Conservation (phyloP, 495 filamentous ascomycete genomes). For the Margaritispora aquatica region DNA sequence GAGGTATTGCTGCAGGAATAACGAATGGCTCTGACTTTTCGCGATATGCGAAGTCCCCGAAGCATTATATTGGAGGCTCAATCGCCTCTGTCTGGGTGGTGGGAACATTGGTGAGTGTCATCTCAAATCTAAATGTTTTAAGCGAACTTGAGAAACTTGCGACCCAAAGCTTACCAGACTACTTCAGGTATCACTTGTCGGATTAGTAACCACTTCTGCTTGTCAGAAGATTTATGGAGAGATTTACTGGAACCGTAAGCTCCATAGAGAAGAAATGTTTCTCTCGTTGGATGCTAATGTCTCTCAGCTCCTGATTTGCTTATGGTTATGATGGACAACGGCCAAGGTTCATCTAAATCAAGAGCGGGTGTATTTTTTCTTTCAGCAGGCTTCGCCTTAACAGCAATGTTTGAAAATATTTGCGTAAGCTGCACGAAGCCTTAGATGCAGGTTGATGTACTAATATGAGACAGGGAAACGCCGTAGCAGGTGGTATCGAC, state of each 20-base stretch:
- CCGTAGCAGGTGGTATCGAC: slow-evolving; percentile 23
- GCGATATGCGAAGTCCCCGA: slow-evolving; percentile 25
- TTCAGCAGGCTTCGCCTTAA: slow-evolving; percentile 13
- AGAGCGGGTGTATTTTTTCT: neutral
- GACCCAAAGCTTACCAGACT: neutral
- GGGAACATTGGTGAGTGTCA: slow-evolving; percentile 5
- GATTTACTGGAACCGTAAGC: slow-evolving; percentile 70
- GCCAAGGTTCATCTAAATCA: neutral
- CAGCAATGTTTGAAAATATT: slow-evolving; percentile 18
- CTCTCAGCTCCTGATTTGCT: slow-evolving; percentile 19
- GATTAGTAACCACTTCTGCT: slow-evolving; percentile 46
- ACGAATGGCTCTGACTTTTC: slow-evolving; percentile 37
- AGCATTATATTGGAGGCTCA: slow-evolving; percentile 29
- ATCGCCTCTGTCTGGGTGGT: slow-evolving; percentile 25
- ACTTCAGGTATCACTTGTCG: slow-evolving; percentile 27
- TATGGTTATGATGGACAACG: neutral
- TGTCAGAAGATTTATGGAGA: slow-evolving; percentile 49
- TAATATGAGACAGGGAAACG: slow-evolving; percentile 23
- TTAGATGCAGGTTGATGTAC: neutral
- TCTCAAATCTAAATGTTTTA: too few relatives aligned
- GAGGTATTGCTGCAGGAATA: slow-evolving; percentile 31
- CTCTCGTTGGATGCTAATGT: neutral
- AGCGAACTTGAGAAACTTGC: too few relatives aligned
- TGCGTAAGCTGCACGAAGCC: neutral
- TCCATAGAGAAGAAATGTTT: neutral